These are phyloP conservation scores for Schwanniomyces vanrijiae DNA, from an alignment of 805 yeast genomes.

Conservation along the genomic window DNA sequence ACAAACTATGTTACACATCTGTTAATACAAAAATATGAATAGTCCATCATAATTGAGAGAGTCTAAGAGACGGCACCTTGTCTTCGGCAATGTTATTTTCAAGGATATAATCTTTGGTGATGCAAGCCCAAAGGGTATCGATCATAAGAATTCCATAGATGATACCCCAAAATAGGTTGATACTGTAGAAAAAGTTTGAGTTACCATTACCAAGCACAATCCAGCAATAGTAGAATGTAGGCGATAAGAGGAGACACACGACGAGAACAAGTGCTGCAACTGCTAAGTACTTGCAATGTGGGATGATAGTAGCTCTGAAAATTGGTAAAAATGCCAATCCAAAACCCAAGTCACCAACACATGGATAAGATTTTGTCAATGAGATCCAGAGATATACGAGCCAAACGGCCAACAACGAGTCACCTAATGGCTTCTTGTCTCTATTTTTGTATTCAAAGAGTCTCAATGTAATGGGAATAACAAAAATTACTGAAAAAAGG, in stretches of 20 bases:
- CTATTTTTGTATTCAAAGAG: slow-evolving; percentile 36
- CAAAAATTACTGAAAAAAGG: slow-evolving; percentile 62
- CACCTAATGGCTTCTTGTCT: slow-evolving; percentile 23
- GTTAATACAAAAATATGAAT: not conserved
- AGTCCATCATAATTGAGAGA: slow-evolving; percentile 14
- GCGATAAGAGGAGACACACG: slow-evolving; percentile 64
- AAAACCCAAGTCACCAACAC: slow-evolving; percentile 69
- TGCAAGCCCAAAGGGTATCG: slow-evolving; percentile 81
- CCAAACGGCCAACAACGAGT: slow-evolving; percentile 58
- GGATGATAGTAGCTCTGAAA: slow-evolving; percentile 47
- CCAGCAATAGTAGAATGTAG: slow-evolving; percentile 93
- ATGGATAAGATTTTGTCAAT: slow-evolving; percentile 83
- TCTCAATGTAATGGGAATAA: slow-evolving; percentile 73
- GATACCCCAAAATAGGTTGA: slow-evolving; percentile 75
- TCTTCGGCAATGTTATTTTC: slow-evolving; percentile 37
- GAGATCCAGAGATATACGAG: slow-evolving; percentile 45
- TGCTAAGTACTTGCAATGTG: slow-evolving; percentile 48
- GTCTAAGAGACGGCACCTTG: slow-evolving; percentile 9
- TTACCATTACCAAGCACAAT: slow-evolving; percentile 92
- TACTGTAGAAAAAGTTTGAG: slow-evolving; percentile 94
- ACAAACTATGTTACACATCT: too few species aligned
- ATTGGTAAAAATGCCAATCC: slow-evolving; percentile 38
- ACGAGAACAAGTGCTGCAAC: slow-evolving; percentile 47
- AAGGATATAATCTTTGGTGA: slow-evolving; percentile 60
- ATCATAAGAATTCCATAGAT: slow-evolving; percentile 67